These are phyloP conservation scores for Plasmodium falciparum DNA, from an alignment of 169 alveolate genomes.

Conservation along the genomic window DNA sequence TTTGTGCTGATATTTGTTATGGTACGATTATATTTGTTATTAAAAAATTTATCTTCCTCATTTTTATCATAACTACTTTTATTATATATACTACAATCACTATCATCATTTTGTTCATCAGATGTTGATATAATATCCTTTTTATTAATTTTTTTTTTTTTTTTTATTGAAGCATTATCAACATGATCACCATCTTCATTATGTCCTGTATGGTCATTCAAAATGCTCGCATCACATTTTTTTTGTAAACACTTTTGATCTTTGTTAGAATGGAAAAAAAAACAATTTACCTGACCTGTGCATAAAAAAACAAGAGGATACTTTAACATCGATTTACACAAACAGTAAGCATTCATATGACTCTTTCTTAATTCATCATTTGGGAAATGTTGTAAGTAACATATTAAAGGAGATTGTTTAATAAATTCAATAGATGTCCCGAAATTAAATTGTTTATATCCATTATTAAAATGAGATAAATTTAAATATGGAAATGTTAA, in stretches of 20 bases:
- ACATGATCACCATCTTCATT: background rate
- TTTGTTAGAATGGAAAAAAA: constrained; percentile 1
- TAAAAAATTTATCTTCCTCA: background rate
- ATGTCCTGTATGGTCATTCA: background rate
- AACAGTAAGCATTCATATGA: constrained; percentile 59
- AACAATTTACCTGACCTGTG: constrained; percentile 27
- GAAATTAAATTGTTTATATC: constrained; percentile 65
- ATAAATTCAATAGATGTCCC: constrained; percentile 81
- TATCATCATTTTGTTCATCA: background rate
- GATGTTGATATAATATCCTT: too few relatives aligned
- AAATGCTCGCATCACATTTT: background rate
- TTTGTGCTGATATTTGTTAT: background rate
- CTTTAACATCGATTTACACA: constrained; percentile 57
- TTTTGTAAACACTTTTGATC: background rate
- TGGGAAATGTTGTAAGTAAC: constrained; percentile 81
- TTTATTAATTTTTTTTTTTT: too few relatives aligned
- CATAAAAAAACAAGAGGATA: constrained; percentile 51
- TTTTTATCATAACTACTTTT: background rate
- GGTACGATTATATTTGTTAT: background rate
- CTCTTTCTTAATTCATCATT: constrained; percentile 68
- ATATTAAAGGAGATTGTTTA: constrained; percentile 81
- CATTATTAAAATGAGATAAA: constrained; percentile 78
- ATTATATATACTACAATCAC: background rate
- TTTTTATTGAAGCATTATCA: too few relatives aligned
- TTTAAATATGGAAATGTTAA: constrained; percentile 80